Evolutionary conservation across 352 stramenopile genomes (phyloP).

Genomic region (Globisporangium carolinianum): DNA sequence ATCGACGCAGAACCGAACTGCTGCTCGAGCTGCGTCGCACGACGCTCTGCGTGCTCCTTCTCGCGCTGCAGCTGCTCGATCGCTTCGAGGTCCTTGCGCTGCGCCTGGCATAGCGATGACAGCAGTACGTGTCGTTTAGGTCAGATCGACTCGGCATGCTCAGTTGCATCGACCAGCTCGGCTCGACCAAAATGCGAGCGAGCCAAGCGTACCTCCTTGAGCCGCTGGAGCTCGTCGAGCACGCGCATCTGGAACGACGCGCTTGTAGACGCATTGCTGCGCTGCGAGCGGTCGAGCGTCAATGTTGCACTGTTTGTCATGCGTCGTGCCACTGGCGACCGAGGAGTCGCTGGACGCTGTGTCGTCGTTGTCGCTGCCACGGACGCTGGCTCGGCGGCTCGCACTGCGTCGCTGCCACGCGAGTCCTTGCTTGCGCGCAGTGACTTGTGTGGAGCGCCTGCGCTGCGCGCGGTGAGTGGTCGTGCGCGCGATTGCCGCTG

Average conservation of each 20-base stretch:
- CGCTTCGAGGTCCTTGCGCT: slow-evolving; percentile 27
- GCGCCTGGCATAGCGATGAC: slow-evolving; percentile 16
- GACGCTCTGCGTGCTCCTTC: slow-evolving; percentile 28
- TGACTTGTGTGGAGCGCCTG: background rate
- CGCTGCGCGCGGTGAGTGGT: slow-evolving; percentile 2
- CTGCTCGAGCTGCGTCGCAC: slow-evolving; percentile 19
- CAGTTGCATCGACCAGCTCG: background rate
- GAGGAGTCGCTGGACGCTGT: background rate
- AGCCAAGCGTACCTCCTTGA: slow-evolving; percentile 26
- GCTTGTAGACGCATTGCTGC: background rate
- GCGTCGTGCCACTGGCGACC: background rate
- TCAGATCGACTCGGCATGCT: too few species aligned
- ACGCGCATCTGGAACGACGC: slow-evolving; percentile 41
- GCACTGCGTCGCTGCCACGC: too few species aligned
- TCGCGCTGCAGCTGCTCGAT: slow-evolving; percentile 26
- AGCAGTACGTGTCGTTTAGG: too few species aligned
- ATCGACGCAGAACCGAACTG: slow-evolving; percentile 5
- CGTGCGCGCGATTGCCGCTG: slow-evolving; percentile 11
- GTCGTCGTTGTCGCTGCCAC: too few species aligned
- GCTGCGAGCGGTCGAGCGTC: background rate
- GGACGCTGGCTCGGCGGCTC: too few species aligned
- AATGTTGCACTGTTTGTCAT: background rate
- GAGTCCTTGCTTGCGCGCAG: background rate
- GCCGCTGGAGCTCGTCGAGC: slow-evolving; percentile 36
- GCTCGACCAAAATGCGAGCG: too few species aligned